phyloP scores from a whole-genome alignment of 441 rosid genomes.

The Hypseocharis bilobata region DNA sequence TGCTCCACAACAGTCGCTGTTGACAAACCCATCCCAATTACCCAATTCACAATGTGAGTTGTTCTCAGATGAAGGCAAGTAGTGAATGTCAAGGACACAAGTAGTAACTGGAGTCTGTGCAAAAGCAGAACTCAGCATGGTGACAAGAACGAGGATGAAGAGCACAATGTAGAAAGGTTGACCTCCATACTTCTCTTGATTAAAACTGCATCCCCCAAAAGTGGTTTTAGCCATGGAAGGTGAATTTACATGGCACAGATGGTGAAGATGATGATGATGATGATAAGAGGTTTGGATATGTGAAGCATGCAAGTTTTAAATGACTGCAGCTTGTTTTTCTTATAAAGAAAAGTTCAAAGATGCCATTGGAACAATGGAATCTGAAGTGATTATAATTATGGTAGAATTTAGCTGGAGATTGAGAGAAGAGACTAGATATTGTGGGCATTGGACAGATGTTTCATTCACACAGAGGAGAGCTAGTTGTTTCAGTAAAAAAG shows the following conservation, averaged over 20 bases:
- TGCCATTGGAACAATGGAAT: neutral
- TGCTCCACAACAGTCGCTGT: constrained; percentile 21
- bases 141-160: constrained; percentile 12
- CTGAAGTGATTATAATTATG: neutral
- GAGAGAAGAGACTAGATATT: neutral
- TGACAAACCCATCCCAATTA: constrained; percentile 35
- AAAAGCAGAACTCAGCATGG: constrained; percentile 1
- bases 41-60: constrained; percentile 17
- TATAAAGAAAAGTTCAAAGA: neutral
- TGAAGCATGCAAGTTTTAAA: neutral
- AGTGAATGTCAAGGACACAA: constrained; percentile 29
- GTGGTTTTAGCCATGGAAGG: neutral
- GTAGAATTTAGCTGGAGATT: neutral
- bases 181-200: neutral
- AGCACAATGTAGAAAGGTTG: neutral
- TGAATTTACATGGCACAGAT: neutral
- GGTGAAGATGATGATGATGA: neutral
- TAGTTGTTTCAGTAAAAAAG: no score
- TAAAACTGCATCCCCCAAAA: neutral
- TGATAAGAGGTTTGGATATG: neutral
- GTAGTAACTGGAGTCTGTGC: constrained; percentile 7
- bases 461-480: neutral
- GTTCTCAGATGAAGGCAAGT: constrained; percentile 5
- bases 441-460: neutral
- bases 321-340: neutral